These are phyloP conservation scores for Amanita muscaria DNA, from an alignment of 768 basidiomycete species.

Conservation along the genomic window DNA sequence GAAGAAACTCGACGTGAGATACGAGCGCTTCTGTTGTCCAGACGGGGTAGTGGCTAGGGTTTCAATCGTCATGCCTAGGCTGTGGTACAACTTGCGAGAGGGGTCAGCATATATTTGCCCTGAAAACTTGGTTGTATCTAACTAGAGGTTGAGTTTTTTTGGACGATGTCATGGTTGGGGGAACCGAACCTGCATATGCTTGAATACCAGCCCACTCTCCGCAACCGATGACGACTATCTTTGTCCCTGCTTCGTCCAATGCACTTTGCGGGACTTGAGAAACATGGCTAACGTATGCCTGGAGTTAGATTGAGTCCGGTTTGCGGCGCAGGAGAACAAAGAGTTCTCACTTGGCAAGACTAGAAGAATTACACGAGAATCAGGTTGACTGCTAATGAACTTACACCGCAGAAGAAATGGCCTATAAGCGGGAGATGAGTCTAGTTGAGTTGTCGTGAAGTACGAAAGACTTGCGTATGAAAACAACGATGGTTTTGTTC, in stretches of 20 bases:
- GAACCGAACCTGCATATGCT: slow-evolving; percentile 36
- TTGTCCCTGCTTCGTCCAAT: slow-evolving; percentile 29
- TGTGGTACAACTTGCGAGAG: slow-evolving; percentile 44
- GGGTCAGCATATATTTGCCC: slow-evolving; percentile 60
- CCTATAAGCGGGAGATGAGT: slow-evolving; percentile 24
- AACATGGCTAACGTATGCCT: slow-evolving; percentile 44
- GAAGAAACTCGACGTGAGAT: slow-evolving; percentile 27
- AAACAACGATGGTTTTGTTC: slow-evolving; percentile 49
- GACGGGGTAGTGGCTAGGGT: slow-evolving; percentile 35
- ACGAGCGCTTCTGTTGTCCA: slow-evolving; percentile 35
- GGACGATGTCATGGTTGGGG: not conserved
- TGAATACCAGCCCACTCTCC: slow-evolving; percentile 46
- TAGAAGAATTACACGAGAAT: slow-evolving; percentile 8
- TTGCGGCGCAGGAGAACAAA: not conserved
- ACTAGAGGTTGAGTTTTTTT: not conserved
- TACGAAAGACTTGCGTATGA: slow-evolving; percentile 38
- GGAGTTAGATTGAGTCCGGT: not conserved
- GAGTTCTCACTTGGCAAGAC: slow-evolving; percentile 33
- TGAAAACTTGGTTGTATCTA: slow-evolving; percentile 37
- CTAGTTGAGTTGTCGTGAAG: not conserved
- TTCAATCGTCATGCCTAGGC: slow-evolving; percentile 53
- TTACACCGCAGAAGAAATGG: slow-evolving; percentile 60
- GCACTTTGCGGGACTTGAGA: slow-evolving; percentile 30
- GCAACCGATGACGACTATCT: slow-evolving; percentile 50
- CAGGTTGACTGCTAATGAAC: slow-evolving; percentile 11